Evolutionary conservation across 768 basidiomycete genomes (phyloP).

Genomic region (Leccinum boreale): DNA sequence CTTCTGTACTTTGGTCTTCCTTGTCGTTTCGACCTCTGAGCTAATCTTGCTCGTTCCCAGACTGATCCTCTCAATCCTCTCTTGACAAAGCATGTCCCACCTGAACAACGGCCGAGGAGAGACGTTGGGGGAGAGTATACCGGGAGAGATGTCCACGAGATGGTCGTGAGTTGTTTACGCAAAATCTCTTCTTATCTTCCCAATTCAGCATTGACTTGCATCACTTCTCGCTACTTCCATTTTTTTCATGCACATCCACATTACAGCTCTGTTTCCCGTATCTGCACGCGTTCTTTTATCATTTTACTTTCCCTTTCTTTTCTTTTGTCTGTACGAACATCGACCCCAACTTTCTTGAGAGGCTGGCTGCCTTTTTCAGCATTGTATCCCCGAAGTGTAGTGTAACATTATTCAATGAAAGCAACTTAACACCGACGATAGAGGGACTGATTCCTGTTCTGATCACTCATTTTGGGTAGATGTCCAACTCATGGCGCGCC

Average conservation of each 20-base stretch:
- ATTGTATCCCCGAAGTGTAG: constrained; percentile 22
- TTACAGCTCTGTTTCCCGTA: constrained; percentile 20
- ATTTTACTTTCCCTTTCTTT: constrained; percentile 15
- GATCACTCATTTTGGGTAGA: constrained; percentile 40
- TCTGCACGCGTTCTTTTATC: constrained; percentile 19
- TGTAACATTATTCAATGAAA: constrained; percentile 18
- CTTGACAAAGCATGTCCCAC: constrained; percentile 80
- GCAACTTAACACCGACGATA: neutral
- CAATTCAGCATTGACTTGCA: constrained; percentile 4
- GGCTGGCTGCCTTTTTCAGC: constrained; percentile 13
- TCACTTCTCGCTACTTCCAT: constrained; percentile 3
- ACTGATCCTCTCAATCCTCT: constrained; percentile 81
- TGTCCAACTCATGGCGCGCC: constrained; percentile 86
- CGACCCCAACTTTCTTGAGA: constrained; percentile 1
- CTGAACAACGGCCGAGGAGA: constrained; percentile 69
- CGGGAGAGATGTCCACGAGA: constrained; percentile 66
- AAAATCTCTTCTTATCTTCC: constrained; percentile 11
- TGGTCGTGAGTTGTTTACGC: constrained; percentile 60
- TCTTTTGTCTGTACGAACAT: constrained; percentile 24
- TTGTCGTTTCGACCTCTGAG: neutral
- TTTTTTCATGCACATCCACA: constrained; percentile 13
- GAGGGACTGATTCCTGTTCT: constrained; percentile 9
- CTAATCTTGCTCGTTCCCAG: constrained; percentile 35
- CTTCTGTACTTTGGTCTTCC: constrained; percentile 1
- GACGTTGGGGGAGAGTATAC: constrained; percentile 76